A percentile compares a stretch with the other conserved stretches of the same genome.
phyloP scores from a whole-genome alignment of 352 stramenopile genomes.

The Phytophthora hybrid region DNA sequence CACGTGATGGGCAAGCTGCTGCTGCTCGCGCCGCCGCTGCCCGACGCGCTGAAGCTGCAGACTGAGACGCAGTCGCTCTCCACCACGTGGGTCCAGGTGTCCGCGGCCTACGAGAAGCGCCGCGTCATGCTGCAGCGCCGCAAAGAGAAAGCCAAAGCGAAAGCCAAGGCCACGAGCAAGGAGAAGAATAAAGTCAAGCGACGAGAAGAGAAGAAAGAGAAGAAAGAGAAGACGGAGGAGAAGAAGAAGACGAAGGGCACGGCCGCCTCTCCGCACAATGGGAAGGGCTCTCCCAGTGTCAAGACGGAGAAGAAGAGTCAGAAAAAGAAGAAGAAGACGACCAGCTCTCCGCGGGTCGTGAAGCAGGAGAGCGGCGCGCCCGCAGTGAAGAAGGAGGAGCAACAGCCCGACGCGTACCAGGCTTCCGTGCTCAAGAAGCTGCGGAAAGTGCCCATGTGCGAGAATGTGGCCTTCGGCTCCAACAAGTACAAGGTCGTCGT shows the following conservation, averaged over 20 bases:
- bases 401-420: slow-evolving; percentile 19
- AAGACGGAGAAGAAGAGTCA: slow-evolving; percentile 27
- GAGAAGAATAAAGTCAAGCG: slow-evolving; percentile 10
- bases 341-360: background rate
- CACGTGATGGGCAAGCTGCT: slow-evolving; percentile 52
- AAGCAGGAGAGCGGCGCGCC: slow-evolving; percentile 4
- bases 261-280: slow-evolving; percentile 18
- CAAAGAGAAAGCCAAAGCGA: slow-evolving; percentile 40
- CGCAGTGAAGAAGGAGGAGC: slow-evolving; percentile 9
- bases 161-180: slow-evolving; percentile 27
- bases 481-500: slow-evolving; percentile 59
- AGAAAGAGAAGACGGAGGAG: slow-evolving; percentile 25
- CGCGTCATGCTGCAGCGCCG: slow-evolving; percentile 34
- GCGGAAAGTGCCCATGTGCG: slow-evolving; percentile 45
- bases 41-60: slow-evolving; percentile 35
- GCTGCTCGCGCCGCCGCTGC: slow-evolving; percentile 31
- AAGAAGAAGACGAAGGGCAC: slow-evolving; percentile 31
- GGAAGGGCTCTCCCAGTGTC: background rate
- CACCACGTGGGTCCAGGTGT: slow-evolving; percentile 38
- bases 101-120: slow-evolving; percentile 36
- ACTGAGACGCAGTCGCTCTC: slow-evolving; percentile 44
- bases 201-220: slow-evolving; percentile 1
- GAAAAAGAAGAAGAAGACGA: slow-evolving; percentile 9
- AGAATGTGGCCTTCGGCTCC: slow-evolving; percentile 41
- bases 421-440: slow-evolving; percentile 49